phyloP scores from a whole-genome alignment of 2,329 filamentous ascomycete genomes.

The Sclerotinia glacialis region DNA sequence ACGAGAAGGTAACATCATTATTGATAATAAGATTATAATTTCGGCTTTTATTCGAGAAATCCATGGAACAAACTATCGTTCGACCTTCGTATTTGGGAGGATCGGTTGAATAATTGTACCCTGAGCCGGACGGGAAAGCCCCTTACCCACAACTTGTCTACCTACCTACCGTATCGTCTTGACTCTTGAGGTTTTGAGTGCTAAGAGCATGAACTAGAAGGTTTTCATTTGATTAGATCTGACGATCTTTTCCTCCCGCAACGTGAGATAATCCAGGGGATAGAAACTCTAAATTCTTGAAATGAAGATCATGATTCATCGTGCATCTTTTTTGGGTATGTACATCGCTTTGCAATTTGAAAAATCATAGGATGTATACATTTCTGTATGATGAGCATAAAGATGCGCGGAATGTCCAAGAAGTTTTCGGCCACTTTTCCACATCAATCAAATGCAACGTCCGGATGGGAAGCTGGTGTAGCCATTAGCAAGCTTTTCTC shows the following conservation, averaged over 20 bases:
- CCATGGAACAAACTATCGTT: background rate
- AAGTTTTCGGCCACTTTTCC: background rate
- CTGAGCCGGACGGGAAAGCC: background rate
- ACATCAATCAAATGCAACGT: slow-evolving; percentile 1
- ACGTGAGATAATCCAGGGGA: slow-evolving; percentile 10
- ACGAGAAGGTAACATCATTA: background rate
- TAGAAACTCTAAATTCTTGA: slow-evolving; percentile 13
- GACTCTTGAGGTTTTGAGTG: background rate
- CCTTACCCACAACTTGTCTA: background rate
- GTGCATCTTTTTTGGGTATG: background rate
- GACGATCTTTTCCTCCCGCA: slow-evolving; percentile 14
- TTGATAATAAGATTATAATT: background rate
- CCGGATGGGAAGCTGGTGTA: background rate
- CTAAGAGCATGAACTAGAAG: background rate
- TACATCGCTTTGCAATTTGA: background rate
- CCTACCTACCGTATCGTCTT: no score
- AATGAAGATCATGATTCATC: slow-evolving; percentile 12
- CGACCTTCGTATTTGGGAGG: background rate
- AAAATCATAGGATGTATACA: background rate
- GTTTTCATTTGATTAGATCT: slow-evolving; percentile 1
- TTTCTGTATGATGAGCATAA: slow-evolving; percentile 10
- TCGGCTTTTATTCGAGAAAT: background rate
- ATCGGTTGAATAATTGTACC: no score
- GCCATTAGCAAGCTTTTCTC: background rate
- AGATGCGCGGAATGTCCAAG: background rate